These are phyloP conservation scores for Collybiopsis luxurians DNA, from an alignment of 768 basidiomycete species.

Conservation along the genomic window DNA sequence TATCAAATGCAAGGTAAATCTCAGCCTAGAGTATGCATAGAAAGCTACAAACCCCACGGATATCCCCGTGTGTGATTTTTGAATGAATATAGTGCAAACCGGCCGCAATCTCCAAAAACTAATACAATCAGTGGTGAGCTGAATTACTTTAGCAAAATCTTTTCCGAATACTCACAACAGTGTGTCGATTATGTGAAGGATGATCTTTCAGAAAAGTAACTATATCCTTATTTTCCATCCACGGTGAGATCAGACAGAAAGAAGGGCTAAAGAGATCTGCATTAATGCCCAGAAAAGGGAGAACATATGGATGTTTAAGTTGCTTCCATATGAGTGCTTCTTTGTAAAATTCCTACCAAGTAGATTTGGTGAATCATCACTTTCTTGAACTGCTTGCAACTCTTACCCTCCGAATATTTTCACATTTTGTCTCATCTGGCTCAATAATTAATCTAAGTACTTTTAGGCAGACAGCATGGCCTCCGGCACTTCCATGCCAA, in stretches of 20 bases:
- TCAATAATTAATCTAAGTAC: slow-evolving; percentile 1
- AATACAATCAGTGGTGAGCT: not conserved
- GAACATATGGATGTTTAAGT: slow-evolving; percentile 9
- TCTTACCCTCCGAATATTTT: not conserved
- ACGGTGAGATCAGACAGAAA: slow-evolving; percentile 20
- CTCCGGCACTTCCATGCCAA: not conserved
- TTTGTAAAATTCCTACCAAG: slow-evolving; percentile 13
- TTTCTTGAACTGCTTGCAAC: not conserved
- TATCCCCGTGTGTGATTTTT: slow-evolving; percentile 12
- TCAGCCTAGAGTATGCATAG: not conserved
- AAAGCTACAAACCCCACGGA: slow-evolving; percentile 18
- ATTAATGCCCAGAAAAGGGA: slow-evolving; percentile 14
- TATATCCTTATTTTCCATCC: slow-evolving; percentile 18
- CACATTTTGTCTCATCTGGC: not conserved
- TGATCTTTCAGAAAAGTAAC: slow-evolving; percentile 1
- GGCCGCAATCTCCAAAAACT: slow-evolving; percentile 33
- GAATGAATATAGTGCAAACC: slow-evolving; percentile 34
- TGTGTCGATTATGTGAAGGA: not conserved
- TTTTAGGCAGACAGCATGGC: slow-evolving; percentile 2
- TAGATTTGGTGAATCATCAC: not conserved
- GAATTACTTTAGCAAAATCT: too few species aligned
- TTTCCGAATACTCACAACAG: not conserved
- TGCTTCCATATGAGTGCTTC: slow-evolving; percentile 21
- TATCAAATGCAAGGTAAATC: too few species aligned
- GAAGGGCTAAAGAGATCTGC: slow-evolving; percentile 12